Base-by-base conservation (phyloP, 495 filamentous ascomycete species). In the Neurospora sp. region DNA sequence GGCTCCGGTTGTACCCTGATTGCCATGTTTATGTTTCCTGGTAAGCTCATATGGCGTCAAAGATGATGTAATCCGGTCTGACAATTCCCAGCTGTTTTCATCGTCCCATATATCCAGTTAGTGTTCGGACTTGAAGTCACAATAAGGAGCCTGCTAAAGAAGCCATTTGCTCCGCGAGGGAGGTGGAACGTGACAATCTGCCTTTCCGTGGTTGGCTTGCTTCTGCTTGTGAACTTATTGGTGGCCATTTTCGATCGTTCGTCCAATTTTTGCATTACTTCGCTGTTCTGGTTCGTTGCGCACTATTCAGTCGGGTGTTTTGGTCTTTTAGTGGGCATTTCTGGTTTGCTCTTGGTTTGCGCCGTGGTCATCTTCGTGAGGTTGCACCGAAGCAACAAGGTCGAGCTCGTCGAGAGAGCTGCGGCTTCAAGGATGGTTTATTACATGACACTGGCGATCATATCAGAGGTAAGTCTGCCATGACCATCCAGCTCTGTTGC, bases 271-370 rank as follows among this genome's bases (percentile, higher is more conserved):
- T 87, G 85, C 75, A 79, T 85, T 66, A 81, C 81, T 69, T 85
- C 85, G 20, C 82, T 87, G 16, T 87, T 87, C 75, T 87, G 83
- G 84, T 86, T 86, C 70, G 81, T 86, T 39, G 78, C 81, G n/a
- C 82, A 82, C 73, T 87, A 83, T 74, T 78, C 82, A 10, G 73
- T 78, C 62, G 80, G 80, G 5, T 84, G 82, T 69, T 85, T 85
- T 60, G 79, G 74, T 5, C 69, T 85, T 4, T 72, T 86, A 11
- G 75, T 81, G 27, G 76, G 74, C 18, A 84, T 86, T 10, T 70
- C 75, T 20, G 70, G 75, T 39, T 73, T 80, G 38, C 72, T 87
- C 39, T 40, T 80, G 2, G 70, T 77, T 12, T 83, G 82, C 60
- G 74, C 71, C 37, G 71, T 80, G 31, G 73, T 81, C 37, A 77